Evolutionary conservation across 768 basidiomycete genomes (phyloP).

Genomic region (Tylopilus rubrobrunneus): DNA sequence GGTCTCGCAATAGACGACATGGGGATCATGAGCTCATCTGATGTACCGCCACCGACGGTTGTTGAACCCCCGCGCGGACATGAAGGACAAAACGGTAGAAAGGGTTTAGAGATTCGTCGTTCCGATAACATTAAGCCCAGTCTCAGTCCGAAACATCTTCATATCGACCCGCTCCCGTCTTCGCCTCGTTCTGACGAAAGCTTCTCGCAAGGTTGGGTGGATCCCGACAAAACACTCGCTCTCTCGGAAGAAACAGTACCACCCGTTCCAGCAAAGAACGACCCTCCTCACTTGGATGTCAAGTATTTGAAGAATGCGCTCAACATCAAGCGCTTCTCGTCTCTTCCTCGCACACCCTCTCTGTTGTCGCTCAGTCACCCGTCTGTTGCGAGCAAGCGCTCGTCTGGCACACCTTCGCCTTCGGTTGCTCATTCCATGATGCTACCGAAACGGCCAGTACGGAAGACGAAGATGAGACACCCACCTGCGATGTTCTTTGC

Average conservation of each 20-base stretch:
- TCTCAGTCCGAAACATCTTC: constrained; percentile 11
- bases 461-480: constrained; percentile 37
- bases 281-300: constrained; percentile 20
- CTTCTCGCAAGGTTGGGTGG: constrained; percentile 11
- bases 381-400: constrained; percentile 20
- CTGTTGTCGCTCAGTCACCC: constrained; percentile 37
- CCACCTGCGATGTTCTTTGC: constrained; percentile 70
- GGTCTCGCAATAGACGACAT: constrained; percentile 38
- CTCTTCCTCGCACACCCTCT: constrained; percentile 68
- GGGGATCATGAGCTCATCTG: constrained; percentile 31
- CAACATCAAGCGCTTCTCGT: constrained; percentile 43
- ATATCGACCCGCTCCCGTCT: constrained; percentile 7
- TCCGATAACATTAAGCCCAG: constrained; percentile 13
- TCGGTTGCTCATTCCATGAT: constrained; percentile 33
- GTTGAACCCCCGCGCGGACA: constrained; percentile 37
- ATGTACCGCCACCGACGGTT: constrained; percentile 37
- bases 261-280: constrained; percentile 29
- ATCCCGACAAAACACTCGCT: constrained; percentile 16
- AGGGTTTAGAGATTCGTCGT: constrained; percentile 32
- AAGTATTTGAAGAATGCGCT: constrained; percentile 26
- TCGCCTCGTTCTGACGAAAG: constrained; percentile 23
- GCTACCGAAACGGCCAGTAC: constrained; percentile 20
- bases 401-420: constrained; percentile 24
- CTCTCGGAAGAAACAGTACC: constrained; percentile 20
- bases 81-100: constrained; percentile 24